Percentiles rank a stretch among this genome's conserved stretches.
These are phyloP conservation scores for Chlamydomonas urium DNA, from an alignment of 139 green algal genomes.

Conservation along the genomic window DNA sequence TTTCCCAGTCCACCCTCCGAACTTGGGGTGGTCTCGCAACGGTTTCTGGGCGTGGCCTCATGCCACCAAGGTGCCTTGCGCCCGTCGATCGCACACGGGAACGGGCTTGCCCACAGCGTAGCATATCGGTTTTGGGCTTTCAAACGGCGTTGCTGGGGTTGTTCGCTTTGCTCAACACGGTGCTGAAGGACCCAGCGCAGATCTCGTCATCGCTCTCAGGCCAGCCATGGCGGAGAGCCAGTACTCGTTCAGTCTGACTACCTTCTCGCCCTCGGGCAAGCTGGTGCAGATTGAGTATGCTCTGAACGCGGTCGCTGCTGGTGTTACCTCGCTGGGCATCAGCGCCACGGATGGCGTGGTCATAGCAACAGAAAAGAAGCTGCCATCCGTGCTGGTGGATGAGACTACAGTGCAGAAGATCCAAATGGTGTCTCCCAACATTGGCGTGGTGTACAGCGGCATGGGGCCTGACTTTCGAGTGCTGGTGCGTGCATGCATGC, in stretches of 20 bases:
- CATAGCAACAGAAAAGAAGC: constrained; percentile 99
- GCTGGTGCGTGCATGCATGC: no score
- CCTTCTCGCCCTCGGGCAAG: constrained; percentile 97
- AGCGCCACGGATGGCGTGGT: constrained; percentile 96
- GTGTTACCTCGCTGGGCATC: constrained; percentile 95
- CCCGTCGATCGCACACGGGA: no score
- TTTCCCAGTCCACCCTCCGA: no score
- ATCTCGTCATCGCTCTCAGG: no score
- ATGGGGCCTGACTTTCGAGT: constrained; percentile 98
- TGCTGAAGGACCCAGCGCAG: no score
- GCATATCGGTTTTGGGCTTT: no score
- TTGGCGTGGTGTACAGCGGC: constrained; percentile 94
- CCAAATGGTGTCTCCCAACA: constrained; percentile 80
- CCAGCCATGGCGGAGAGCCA: constrained; percentile 3
- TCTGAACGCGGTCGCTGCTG: constrained; percentile 87
- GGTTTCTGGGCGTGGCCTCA: no score
- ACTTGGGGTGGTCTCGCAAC: no score
- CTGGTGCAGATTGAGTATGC: constrained; percentile 98
- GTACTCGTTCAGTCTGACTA: constrained; percentile 90
- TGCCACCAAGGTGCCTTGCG: no score
- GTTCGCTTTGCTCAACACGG: no score
- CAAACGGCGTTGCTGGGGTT: no score
- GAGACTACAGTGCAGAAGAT: constrained; percentile 93
- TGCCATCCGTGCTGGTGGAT: constrained; percentile 85
- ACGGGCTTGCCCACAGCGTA: no score